These are phyloP conservation scores for Stentor coeruleus DNA, from an alignment of 73 alveolate genomes.

Conservation along the genomic window DNA sequence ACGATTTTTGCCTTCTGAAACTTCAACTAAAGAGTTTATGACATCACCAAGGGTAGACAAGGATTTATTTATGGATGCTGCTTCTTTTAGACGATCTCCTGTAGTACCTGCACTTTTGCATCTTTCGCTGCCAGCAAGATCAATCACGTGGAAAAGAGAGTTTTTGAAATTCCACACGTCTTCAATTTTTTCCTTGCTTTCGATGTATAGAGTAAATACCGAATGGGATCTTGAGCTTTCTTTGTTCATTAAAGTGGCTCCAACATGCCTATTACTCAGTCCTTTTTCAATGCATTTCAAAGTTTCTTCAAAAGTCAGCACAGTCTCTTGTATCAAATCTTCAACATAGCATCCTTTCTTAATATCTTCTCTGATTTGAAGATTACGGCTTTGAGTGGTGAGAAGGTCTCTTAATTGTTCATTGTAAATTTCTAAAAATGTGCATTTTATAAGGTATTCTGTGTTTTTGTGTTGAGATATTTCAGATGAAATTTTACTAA, in stretches of 20 bases:
- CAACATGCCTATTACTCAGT: slow-evolving; percentile 83
- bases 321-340: slow-evolving; percentile 75
- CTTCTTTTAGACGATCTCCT: slow-evolving; percentile 72
- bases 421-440: slow-evolving; percentile 95
- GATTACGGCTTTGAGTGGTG: slow-evolving; percentile 36
- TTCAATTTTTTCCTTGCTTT: slow-evolving; percentile 55
- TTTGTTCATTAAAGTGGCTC: slow-evolving; percentile 83
- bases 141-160: slow-evolving; percentile 86
- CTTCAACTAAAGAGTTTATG: slow-evolving; percentile 88
- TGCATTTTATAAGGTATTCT: slow-evolving; percentile 73
- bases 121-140: slow-evolving; percentile 96
- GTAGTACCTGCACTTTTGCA: slow-evolving; percentile 80
- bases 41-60: slow-evolving; percentile 85
- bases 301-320: slow-evolving; percentile 89
- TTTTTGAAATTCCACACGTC: slow-evolving; percentile 42
- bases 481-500: slow-evolving; percentile 75
- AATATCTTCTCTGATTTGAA: slow-evolving; percentile 67
- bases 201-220: slow-evolving; percentile 87
- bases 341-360: slow-evolving; percentile 84
- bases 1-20: slow-evolving; percentile 81
- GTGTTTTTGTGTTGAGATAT: slow-evolving; percentile 75
- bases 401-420: slow-evolving; percentile 94
- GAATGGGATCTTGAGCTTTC: slow-evolving; percentile 91
- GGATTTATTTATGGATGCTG: slow-evolving; percentile 89
- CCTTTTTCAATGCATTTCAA: slow-evolving; percentile 88